These are phyloP conservation scores for Globisporangium echinulatum DNA, from an alignment of 352 stramenopile genomes.

Conservation along the genomic window DNA sequence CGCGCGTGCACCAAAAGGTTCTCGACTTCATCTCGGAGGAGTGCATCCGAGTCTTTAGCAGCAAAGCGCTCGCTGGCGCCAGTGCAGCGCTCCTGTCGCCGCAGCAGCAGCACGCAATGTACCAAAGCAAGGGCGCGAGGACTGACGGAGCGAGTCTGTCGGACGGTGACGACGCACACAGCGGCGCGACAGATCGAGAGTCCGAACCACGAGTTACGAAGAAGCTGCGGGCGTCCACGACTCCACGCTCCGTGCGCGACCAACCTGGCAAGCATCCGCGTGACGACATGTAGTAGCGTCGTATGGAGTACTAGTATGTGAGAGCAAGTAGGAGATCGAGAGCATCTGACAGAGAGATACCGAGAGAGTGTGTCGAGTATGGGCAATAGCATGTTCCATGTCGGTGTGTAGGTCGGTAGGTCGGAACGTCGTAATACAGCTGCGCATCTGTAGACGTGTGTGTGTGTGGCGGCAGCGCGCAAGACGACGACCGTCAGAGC, in stretches of 20 bases:
- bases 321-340: too few relatives aligned
- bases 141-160: not conserved
- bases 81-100: not conserved
- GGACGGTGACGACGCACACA: not conserved
- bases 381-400: too few relatives aligned
- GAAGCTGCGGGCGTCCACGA: not conserved
- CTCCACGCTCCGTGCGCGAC: not conserved
- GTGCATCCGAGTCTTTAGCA: slow-evolving; percentile 50
- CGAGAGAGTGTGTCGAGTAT: too few relatives aligned
- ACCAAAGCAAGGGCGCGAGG: not conserved
- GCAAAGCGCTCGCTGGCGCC: not conserved
- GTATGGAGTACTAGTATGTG: too few relatives aligned
- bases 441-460: not conserved
- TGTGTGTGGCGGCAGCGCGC: too few relatives aligned
- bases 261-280: not conserved
- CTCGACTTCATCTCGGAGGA: slow-evolving; percentile 81
- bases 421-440: not conserved
- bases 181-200: not conserved
- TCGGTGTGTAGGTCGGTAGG: too few relatives aligned
- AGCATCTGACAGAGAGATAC: too few relatives aligned
- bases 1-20: slow-evolving; percentile 78
- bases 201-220: not conserved
- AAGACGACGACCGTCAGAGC: too few relatives aligned
- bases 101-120: not conserved
- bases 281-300: too few relatives aligned